A percentile compares a stretch with the other conserved stretches of the same genome.
Evolutionary conservation across 805 yeast genomes (phyloP).

Genomic region (Pichia thaimueangensis): DNA sequence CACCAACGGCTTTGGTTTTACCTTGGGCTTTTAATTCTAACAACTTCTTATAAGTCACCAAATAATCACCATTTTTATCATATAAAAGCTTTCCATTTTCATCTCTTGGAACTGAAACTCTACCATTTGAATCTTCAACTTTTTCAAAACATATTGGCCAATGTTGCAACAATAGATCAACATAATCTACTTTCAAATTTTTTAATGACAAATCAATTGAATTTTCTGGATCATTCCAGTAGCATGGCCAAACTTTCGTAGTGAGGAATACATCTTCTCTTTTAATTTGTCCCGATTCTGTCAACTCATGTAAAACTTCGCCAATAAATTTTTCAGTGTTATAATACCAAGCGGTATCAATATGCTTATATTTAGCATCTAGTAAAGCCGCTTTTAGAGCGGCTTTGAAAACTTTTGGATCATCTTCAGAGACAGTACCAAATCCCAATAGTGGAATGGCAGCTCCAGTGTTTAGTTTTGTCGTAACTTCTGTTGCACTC

Average conservation of each 20-base stretch:
- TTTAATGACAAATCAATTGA: constrained; percentile 37
- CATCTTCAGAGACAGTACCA: constrained; percentile 44
- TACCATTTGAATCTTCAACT: constrained; percentile 31
- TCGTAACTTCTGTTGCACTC: constrained; percentile 7
- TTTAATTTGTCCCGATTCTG: constrained; percentile 39
- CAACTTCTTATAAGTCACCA: constrained; percentile 66
- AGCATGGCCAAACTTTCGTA: constrained; percentile 60
- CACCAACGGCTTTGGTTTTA: constrained; percentile 49
- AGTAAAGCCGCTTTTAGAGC: constrained; percentile 22
- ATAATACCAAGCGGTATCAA: constrained; percentile 49
- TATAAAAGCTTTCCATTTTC: constrained; percentile 41
- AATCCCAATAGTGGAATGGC: constrained; percentile 62
- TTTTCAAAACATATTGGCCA: constrained; percentile 42
- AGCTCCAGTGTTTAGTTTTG: constrained; percentile 55
- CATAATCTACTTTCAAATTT: constrained; percentile 39
- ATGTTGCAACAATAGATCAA: constrained; percentile 41
- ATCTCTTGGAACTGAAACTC: constrained; percentile 33
- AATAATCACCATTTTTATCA: constrained; percentile 78
- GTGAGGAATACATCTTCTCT: constrained; percentile 60
- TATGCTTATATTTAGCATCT: constrained; percentile 42
- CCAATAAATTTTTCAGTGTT: constrained; percentile 40
- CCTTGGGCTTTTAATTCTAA: constrained; percentile 56
- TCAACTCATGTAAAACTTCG: constrained; percentile 40
- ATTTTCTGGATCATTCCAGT: constrained; percentile 34
- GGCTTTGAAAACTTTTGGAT: constrained; percentile 13